phyloP scores from a whole-genome alignment of 2,329 filamentous ascomycete species.

The Aspergillus pseudoviridinutans region DNA sequence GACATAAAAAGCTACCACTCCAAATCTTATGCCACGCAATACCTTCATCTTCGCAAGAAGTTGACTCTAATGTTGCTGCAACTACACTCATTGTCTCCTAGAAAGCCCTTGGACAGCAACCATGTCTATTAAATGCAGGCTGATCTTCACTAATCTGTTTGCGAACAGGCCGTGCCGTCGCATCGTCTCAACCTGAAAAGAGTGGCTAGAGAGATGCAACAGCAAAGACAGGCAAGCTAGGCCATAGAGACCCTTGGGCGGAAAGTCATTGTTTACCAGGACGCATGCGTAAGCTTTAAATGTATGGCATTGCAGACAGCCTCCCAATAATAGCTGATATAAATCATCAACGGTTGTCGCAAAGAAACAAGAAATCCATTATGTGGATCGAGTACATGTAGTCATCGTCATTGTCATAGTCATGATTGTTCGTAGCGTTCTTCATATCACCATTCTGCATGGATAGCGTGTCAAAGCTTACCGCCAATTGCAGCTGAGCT shows the following conservation, averaged over 20 bases:
- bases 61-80: not conserved
- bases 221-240: not conserved
- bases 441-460: not conserved
- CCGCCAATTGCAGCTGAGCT: not conserved
- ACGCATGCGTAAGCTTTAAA: not conserved
- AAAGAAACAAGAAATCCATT: conserved; percentile 2
- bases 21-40: not conserved
- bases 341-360: conserved; percentile 1
- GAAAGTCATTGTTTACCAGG: not conserved
- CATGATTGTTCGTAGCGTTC: conserved; percentile 10
- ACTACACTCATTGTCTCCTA: not conserved
- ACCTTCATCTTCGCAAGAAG: not conserved
- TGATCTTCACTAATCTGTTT: too few species aligned
- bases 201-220: too few species aligned
- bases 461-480: not conserved
- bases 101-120: not conserved
- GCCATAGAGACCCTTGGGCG: not conserved
- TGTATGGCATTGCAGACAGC: conserved; percentile 12
- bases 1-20: not conserved
- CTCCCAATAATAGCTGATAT: conserved; percentile 12
- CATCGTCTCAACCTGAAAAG: too few species aligned
- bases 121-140: too few species aligned
- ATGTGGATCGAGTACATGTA: not conserved
- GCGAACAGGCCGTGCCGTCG: too few species aligned
- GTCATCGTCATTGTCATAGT: conserved; percentile 23